Evolutionary conservation across 257 asterid genomes (phyloP), one percentile per base, ranked within the genome.

Genomic region (Penstemon eatonii): DNA sequence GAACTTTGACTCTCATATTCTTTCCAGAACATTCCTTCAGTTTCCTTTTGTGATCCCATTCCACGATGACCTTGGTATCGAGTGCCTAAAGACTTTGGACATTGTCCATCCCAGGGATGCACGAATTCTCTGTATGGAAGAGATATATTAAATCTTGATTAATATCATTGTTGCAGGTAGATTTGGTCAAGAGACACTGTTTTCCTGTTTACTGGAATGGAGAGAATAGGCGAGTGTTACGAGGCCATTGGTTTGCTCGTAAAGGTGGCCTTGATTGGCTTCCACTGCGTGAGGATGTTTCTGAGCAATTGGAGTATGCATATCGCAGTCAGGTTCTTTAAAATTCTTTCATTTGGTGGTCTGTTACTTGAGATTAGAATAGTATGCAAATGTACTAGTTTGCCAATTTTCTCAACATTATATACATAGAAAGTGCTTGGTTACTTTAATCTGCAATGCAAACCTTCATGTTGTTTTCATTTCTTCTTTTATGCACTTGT

Each of bases 191-290:
- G 74, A 85, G 99, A 71, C 96, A 91, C 59, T 89, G 93, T 72
- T 94, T 94, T 83, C 99, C 99, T 52, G 99, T 94, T 66, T 94
- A 91, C 74, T 91, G 97, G 99, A 82, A 79, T 69, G 99, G 99
- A 49, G 97, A 94, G 81, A 79, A 90, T 75, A 79, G 96, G 40
- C 88, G 99, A 64, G 96, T 94, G 53, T 69, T 94, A 66, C 83
- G 97, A 82, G 99, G 99, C 61, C 97, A 94, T 68, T 94, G 99
- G 99, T 94, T 91, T 82, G 97, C 96, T 72, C 92, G 95, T 70
- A 94, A 89, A 82, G 95, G 96, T 51, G 91, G 96, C 49, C 91
- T 91, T 53, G 97, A 91, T 82, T 94, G 99, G 99, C 90, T 85
- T 75, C 99, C 99, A 13, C 77, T 94, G 46, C 90, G 96, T 60